Evolutionary conservation across 345 rosid genomes (phyloP).

Genomic region (Excoecaria cochinchinensis): DNA sequence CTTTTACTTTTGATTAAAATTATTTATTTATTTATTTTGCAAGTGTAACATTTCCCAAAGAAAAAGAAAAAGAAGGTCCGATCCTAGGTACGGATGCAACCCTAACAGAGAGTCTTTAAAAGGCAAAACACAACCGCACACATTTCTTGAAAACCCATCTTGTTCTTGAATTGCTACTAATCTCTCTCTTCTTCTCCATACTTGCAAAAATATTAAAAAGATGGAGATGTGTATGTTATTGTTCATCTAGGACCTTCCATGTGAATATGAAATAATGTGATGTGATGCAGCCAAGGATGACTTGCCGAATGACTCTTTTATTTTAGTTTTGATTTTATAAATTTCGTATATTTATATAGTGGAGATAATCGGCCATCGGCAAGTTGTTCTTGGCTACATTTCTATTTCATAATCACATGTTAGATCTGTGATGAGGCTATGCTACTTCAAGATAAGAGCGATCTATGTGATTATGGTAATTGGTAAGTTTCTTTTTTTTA

Average conservation of each 20-base stretch:
- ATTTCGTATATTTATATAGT: background rate
- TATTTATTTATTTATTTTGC: too few species aligned
- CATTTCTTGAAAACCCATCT: too few species aligned
- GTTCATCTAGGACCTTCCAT: slow-evolving; percentile 37
- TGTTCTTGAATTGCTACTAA: too few species aligned
- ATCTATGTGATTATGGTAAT: background rate
- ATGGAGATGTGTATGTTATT: background rate
- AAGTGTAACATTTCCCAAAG: too few species aligned
- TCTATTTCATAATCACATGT: slow-evolving; percentile 31
- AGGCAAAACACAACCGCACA: too few species aligned
- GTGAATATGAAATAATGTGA: slow-evolving; percentile 28
- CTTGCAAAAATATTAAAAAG: background rate
- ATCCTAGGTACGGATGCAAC: too few species aligned
- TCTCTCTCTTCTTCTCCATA: too few species aligned
- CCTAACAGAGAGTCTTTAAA: too few species aligned
- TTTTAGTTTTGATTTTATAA: background rate
- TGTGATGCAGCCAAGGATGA: slow-evolving; percentile 51
- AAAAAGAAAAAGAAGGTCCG: too few species aligned
- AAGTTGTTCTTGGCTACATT: slow-evolving; percentile 47
- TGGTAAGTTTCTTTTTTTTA: background rate
- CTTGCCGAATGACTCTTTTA: slow-evolving; percentile 32
- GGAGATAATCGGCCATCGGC: slow-evolving; percentile 25
- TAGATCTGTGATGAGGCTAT: slow-evolving; percentile 31
- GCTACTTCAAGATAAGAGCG: background rate
- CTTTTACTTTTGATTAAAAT: too few species aligned